Conservation (phyloP, 116 monocot genomes). For the Phalaenopsis hybrid region DNA sequence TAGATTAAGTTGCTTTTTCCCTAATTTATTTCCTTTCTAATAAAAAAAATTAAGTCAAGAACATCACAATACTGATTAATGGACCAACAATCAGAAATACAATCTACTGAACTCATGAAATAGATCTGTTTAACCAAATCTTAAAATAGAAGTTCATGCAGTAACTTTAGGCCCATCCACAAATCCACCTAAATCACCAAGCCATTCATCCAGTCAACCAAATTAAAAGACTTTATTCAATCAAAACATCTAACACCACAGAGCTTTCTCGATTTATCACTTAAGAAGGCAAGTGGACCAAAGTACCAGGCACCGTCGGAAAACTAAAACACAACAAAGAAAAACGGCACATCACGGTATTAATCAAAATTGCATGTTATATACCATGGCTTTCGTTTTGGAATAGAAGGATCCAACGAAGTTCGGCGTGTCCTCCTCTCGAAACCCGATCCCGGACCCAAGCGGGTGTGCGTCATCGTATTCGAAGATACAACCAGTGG, state of each 20-base stretch:
- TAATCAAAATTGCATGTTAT: neutral
- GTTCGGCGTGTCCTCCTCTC: constrained; percentile 42
- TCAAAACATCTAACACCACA: neutral
- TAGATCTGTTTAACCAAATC: neutral
- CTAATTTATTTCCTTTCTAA: neutral
- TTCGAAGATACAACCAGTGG: constrained; percentile 45
- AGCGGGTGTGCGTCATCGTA: constrained; percentile 27
- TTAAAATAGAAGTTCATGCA: neutral
- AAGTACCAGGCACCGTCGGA: neutral
- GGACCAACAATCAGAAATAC: neutral
- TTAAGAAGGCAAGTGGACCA: neutral
- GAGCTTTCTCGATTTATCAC: neutral
- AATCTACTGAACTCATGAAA: neutral
- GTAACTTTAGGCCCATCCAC: neutral
- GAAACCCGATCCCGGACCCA: constrained; percentile 36
- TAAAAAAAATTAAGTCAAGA: neutral
- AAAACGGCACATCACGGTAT: neutral
- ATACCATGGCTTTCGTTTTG: constrained; percentile 50
- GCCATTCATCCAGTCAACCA: neutral
- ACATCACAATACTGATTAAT: neutral
- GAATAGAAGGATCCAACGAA: constrained; percentile 45
- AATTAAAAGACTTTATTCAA: neutral
- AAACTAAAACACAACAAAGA: neutral
- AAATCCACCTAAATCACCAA: neutral
- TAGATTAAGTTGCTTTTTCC: neutral